These are phyloP conservation scores for Drechslerella dactyloides DNA, from an alignment of 2,329 filamentous ascomycete species.

Conservation along the genomic window DNA sequence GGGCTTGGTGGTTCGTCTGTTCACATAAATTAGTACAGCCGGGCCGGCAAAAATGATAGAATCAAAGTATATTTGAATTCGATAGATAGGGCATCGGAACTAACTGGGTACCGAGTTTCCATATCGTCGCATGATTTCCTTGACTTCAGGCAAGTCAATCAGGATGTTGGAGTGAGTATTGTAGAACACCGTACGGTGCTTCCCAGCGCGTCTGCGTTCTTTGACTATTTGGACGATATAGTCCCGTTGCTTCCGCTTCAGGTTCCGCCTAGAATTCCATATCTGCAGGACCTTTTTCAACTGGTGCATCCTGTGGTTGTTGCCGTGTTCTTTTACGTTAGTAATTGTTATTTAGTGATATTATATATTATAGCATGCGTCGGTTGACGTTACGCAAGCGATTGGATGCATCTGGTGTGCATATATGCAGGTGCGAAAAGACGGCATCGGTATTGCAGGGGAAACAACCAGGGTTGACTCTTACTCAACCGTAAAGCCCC, in stretches of 20 bases:
- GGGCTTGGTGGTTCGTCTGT: constrained; percentile 7
- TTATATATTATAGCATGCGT: not conserved
- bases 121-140: constrained; percentile 47
- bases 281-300: constrained; percentile 48
- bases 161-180: constrained; percentile 23
- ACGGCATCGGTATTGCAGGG: not conserved
- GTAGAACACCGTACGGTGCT: constrained; percentile 37
- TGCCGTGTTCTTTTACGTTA: not conserved
- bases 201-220: constrained; percentile 27
- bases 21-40: too few relatives aligned
- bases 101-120: constrained; percentile 38
- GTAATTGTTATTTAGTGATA: not conserved
- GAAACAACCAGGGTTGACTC: not conserved
- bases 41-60: too few relatives aligned
- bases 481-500: constrained; percentile 45
- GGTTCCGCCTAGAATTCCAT: constrained; percentile 44
- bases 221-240: constrained; percentile 44
- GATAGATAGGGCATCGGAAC: not conserved
- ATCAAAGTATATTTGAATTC: not conserved
- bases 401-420: not conserved
- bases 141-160: constrained; percentile 42
- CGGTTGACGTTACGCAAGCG: not conserved
- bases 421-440: not conserved
- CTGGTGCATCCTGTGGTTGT: constrained; percentile 32
- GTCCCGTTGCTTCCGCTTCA: constrained; percentile 42